These are phyloP conservation scores for Trebouxia gelatinosa DNA, from an alignment of 163 green algal genomes.

Conservation along the genomic window DNA sequence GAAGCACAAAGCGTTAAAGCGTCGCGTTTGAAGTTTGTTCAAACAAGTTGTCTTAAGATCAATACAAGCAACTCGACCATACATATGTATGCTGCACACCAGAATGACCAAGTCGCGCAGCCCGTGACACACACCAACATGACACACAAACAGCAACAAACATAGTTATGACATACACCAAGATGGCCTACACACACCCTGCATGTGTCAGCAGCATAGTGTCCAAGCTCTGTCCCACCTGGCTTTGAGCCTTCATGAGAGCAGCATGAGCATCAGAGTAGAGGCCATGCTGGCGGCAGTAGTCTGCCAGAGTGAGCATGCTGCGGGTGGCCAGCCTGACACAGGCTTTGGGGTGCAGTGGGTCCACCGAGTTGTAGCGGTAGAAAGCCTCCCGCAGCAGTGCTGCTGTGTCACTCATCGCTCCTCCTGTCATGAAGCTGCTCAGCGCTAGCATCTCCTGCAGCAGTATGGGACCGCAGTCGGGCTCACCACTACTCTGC, in stretches of 20 bases:
- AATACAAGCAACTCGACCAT: too few species aligned
- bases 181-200: neutral
- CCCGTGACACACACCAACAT: too few species aligned
- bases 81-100: too few species aligned
- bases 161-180: too few species aligned
- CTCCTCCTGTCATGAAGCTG: conserved; percentile 39
- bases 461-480: neutral
- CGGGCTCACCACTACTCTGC: too few species aligned
- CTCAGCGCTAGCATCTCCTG: conserved; percentile 53
- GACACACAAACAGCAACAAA: too few species aligned
- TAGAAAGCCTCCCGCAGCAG: conserved; percentile 55
- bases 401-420: conserved; percentile 29
- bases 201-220: too few species aligned
- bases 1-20: too few species aligned
- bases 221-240: conserved; percentile 44
- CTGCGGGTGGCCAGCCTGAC: conserved; percentile 67
- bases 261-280: conserved; percentile 59
- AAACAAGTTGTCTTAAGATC: too few species aligned
- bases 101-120: too few species aligned
- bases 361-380: conserved; percentile 36
- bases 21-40: too few species aligned
- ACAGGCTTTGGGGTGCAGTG: conserved; percentile 20
- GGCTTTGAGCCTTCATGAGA: conserved; percentile 81
- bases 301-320: conserved; percentile 63
- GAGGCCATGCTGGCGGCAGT: conserved; percentile 34